Evolutionary conservation across 805 yeast genomes (phyloP).

Genomic region (Wickerhamiella azymoides): DNA sequence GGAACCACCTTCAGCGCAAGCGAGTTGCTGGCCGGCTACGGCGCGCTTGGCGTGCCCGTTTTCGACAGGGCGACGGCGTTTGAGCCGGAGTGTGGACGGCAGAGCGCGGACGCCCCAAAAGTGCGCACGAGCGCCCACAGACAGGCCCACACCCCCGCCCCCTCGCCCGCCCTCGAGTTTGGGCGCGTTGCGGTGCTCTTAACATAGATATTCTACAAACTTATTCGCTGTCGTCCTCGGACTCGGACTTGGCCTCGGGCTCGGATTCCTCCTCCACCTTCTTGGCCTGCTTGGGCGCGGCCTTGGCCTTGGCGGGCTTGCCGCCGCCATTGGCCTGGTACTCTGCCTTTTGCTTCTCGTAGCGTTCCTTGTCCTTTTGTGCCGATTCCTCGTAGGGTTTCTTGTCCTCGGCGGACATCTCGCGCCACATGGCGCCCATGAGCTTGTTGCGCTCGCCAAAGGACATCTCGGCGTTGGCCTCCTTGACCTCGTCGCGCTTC

Average conservation of each 20-base stretch:
- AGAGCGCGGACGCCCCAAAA: no score
- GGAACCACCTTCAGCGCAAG: background rate
- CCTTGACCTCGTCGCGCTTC: constrained; percentile 88
- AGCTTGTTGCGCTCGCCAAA: constrained; percentile 90
- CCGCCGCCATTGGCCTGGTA: constrained; percentile 22
- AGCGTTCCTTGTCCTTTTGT: constrained; percentile 92
- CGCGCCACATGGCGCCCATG: constrained; percentile 95
- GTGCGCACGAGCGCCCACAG: no score
- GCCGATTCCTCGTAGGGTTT: constrained; percentile 87
- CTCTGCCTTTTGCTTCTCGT: constrained; percentile 88
- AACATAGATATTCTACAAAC: background rate
- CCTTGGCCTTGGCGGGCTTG: constrained; percentile 2
- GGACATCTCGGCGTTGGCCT: constrained; percentile 91
- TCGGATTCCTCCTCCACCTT: constrained; percentile 1
- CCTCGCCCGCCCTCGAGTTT: no score
- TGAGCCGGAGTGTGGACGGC: no score
- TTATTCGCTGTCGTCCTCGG: background rate
- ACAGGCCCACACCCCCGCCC: no score
- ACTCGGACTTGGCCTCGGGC: no score
- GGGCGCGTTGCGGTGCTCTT: no score
- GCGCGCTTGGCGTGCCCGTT: no score
- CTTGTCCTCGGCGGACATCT: constrained; percentile 68
- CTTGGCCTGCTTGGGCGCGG: background rate
- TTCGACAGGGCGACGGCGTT: no score
- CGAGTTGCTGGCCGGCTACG: no score